Base-by-base conservation (phyloP, 495 filamentous ascomycete species). In the Daldinia grandis region DNA sequence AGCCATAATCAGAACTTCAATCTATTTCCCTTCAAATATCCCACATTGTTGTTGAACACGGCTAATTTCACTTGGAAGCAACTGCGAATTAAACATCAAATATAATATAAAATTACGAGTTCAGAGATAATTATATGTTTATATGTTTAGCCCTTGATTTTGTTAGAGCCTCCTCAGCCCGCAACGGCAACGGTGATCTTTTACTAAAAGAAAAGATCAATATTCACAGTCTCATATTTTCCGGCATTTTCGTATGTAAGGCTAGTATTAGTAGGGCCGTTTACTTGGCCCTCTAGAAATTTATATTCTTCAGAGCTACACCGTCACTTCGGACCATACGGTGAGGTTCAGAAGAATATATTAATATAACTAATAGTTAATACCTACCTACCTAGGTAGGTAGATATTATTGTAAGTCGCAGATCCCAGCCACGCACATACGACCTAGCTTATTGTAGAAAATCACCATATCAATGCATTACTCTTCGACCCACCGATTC, bases 401-500 rank as follows among this genome's bases (percentile, higher is more conserved):
- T n/a, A n/a, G n/a, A n/a, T 40, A 17, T n/a, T 17, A 40, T 17
- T 17, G 38, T 40, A 40, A 17, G 15, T 5, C 8, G 38, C n/a
- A 40, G 4, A n/a, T 17, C 15, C 15, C 8, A 40, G 7, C 2
- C 38, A 7, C 15, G 5, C n/a, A 40, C n/a, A 17, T 40, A 40
- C 2, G 38, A 17, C 6, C 38, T 40, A 17, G 38, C n/a, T 40
- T 17, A 17, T 40, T 3, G n/a, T 40, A 17, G 38, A 9, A 17
- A 40, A 17, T 55, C n/a, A 35, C 53, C 30, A 55, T 28, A 33
- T 55, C 53, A 19, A 55, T 3, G 12, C 9, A 19, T n/a, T 33
- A 19, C 10, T 19, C 64, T 19, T 35, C 42, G 15, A 9, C 14
- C 21, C 60, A 59, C 47, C 66, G 53, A n/a, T 53, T 49, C 54